phyloP scores from a whole-genome alignment of 2,329 filamentous ascomycete species.

The Epichloe scottii region DNA sequence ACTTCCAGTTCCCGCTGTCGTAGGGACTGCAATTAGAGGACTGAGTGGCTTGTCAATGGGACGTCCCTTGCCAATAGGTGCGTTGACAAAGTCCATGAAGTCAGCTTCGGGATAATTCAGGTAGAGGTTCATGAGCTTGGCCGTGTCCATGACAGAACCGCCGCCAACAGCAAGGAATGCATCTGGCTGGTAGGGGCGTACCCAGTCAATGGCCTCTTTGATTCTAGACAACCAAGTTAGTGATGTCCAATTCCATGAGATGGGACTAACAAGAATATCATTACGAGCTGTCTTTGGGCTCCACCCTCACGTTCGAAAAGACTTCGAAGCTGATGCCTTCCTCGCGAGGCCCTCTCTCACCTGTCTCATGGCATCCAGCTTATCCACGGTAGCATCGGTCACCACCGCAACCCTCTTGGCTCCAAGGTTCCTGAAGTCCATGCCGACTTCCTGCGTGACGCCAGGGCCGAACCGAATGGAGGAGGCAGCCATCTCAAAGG shows the following conservation, averaged over 20 bases:
- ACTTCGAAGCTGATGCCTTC: slow-evolving; percentile 75
- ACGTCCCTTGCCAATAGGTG: slow-evolving; percentile 76
- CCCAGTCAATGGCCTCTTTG: slow-evolving; percentile 78
- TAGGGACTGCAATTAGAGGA: slow-evolving; percentile 72
- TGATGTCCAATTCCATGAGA: slow-evolving; percentile 17
- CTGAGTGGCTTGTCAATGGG: slow-evolving; percentile 59
- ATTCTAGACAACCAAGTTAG: slow-evolving; percentile 38
- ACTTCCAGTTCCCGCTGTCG: slow-evolving; percentile 73
- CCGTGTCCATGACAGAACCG: slow-evolving; percentile 94
- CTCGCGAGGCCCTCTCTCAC: slow-evolving; percentile 66
- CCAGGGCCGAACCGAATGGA: slow-evolving; percentile 90
- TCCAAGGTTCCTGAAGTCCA: slow-evolving; percentile 91
- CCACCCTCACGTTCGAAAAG: slow-evolving; percentile 68
- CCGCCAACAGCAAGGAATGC: slow-evolving; percentile 82
- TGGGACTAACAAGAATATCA: slow-evolving; percentile 16
- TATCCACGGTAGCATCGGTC: slow-evolving; percentile 71
- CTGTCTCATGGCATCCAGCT: slow-evolving; percentile 80
- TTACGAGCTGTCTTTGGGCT: slow-evolving; percentile 89
- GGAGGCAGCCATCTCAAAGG: slow-evolving; percentile 96
- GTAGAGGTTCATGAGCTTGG: slow-evolving; percentile 98
- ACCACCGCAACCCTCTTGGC: slow-evolving; percentile 82
- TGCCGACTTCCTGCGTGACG: slow-evolving; percentile 88
- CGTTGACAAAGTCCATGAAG: slow-evolving; percentile 96
- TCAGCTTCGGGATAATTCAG: slow-evolving; percentile 81
- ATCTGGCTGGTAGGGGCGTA: slow-evolving; percentile 68